Evolutionary conservation across 768 basidiomycete species (phyloP), one percentile per base, ranked within the genome.

Genomic region (Infundibulicybe gibba): DNA sequence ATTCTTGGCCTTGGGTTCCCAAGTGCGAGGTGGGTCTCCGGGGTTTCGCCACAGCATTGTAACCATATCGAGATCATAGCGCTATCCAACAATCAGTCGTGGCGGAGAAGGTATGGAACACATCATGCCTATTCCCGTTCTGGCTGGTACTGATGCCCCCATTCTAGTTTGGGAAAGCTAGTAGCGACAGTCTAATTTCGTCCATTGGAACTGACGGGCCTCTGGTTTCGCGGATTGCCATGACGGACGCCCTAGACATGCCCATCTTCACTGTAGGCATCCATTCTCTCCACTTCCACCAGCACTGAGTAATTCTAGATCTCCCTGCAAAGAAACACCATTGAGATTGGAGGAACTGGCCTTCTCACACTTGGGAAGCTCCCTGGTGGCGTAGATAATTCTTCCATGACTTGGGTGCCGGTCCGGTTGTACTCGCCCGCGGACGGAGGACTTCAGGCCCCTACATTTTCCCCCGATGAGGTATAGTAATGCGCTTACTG

Each of bases 1-100:
- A 85, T 87, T 34, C 69, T 87, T 48, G 86, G 86, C 0, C 64
- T 87, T 11, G 81, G 85, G 0, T 87, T 87, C 55, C 84, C 86
- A 32, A 64, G 70, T 31, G 81, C 77, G 49, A 85, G 83, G 84
- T 83, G 44, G 38, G 68, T 52, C 6, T 11, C 15, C 16, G 16
- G 5, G 19, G 38, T 5, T 38, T 40, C 37, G 1, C n/a, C n/a
- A 20, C 5, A 15, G 12, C 38, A 3, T 25, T 19, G 14, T 15
- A 19, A 33, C 16, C 15, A 33, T 11, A 19, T 33, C 57, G 53
- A 37, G 30, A 45, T 32, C 21, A 41, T 30, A 79, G 76, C 51
- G 61, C 69, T 30, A 60, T 78, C 11, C 74, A 74, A 61, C 56
- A 58, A 35, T 46, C 63, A 19, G 48, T 60, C 14, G 63, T 65